Evolutionary conservation across 257 asterid species (phyloP).

Genomic region (Nicotiana noctiflora): DNA sequence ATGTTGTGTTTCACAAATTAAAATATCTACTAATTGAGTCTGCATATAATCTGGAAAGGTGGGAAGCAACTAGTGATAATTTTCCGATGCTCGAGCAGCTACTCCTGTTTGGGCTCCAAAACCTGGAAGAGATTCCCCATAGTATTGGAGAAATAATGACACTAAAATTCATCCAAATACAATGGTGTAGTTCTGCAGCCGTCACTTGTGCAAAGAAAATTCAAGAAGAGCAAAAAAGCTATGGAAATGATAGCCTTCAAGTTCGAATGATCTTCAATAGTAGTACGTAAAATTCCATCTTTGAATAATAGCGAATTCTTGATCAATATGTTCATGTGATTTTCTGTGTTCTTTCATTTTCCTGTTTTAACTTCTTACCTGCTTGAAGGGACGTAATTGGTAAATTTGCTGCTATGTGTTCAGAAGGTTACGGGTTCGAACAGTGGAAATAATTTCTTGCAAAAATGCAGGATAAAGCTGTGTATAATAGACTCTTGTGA

Average conservation of each 20-base stretch:
- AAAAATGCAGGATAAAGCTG: too few relatives aligned
- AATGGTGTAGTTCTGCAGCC: not conserved
- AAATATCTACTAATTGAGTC: too few relatives aligned
- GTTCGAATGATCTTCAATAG: not conserved
- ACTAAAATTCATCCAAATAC: not conserved
- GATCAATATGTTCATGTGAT: not conserved
- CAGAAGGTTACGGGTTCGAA: too few relatives aligned
- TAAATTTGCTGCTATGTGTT: too few relatives aligned
- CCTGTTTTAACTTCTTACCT: too few relatives aligned
- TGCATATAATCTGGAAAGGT: not conserved
- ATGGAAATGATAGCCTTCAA: not conserved
- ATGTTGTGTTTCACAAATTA: too few relatives aligned
- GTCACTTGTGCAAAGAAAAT: not conserved
- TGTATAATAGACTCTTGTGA: too few relatives aligned
- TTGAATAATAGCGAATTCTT: not conserved
- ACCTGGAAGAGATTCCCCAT: not conserved
- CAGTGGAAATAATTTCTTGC: too few relatives aligned
- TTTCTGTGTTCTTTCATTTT: too few relatives aligned
- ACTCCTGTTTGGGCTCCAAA: accelerated
- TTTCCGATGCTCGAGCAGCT: not conserved
- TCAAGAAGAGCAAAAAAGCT: not conserved
- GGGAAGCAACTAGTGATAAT: not conserved
- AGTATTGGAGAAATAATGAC: not conserved
- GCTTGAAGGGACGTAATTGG: too few relatives aligned
- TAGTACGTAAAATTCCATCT: not conserved